These are phyloP conservation scores for Crucihimalaya himalaica DNA, from an alignment of 345 rosid species.

Conservation along the genomic window DNA sequence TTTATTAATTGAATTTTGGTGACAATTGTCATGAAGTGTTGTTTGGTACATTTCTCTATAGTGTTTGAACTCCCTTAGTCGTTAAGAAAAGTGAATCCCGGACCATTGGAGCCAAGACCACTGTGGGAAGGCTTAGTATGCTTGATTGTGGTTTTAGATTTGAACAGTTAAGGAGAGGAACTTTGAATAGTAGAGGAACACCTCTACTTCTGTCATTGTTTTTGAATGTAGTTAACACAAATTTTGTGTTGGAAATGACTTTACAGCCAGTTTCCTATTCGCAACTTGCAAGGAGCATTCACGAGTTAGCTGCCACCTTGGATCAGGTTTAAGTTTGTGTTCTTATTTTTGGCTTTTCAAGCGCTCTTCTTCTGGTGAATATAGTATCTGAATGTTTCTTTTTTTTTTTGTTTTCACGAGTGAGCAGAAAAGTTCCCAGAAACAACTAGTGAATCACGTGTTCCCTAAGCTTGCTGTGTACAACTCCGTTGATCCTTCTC, in stretches of 20 bases:
- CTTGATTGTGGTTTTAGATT: slow-evolving; percentile 1
- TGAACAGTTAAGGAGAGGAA: background rate
- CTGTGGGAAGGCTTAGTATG: background rate
- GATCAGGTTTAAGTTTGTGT: slow-evolving; percentile 67
- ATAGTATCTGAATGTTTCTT: slow-evolving; percentile 2
- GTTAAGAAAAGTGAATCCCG: background rate
- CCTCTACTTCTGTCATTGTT: background rate
- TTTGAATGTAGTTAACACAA: background rate
- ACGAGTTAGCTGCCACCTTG: slow-evolving; percentile 90
- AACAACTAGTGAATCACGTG: slow-evolving; percentile 84
- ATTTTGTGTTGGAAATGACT: slow-evolving; percentile 16
- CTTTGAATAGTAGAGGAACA: background rate
- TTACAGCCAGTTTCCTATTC: slow-evolving; percentile 94
- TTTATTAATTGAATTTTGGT: background rate
- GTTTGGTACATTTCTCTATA: background rate
- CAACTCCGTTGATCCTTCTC: slow-evolving; percentile 97
- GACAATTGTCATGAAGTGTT: background rate
- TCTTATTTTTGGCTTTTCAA: background rate
- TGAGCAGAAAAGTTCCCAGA: slow-evolving; percentile 86
- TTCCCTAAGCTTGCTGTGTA: slow-evolving; percentile 98
- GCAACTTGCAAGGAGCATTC: slow-evolving; percentile 98
- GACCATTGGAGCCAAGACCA: background rate
- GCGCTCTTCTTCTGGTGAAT: background rate
- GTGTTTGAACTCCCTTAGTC: slow-evolving; percentile 2
- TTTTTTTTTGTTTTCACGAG: background rate